phyloP scores from a whole-genome alignment of 495 filamentous ascomycete species.

The Talaromyces proteolyticus region DNA sequence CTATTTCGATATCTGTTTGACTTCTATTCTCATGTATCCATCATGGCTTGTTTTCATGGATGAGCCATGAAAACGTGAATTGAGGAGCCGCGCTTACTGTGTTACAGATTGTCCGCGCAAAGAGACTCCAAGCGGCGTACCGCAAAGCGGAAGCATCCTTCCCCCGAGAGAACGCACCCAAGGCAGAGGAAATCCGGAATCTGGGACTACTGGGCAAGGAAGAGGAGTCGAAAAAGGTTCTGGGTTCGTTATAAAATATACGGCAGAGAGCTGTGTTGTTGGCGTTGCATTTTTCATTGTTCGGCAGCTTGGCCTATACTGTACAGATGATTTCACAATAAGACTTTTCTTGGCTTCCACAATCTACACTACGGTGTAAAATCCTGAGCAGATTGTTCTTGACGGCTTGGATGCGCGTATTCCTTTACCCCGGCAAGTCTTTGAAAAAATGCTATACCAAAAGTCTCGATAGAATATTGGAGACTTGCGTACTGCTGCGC shows the following conservation, averaged over 20 bases:
- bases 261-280: not conserved
- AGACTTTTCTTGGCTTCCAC: no score
- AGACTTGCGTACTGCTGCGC: no score
- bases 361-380: no score
- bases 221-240: conserved; percentile 65
- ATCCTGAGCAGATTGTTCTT: no score
- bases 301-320: not conserved
- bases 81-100: not conserved
- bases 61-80: not conserved
- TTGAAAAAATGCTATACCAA: no score
- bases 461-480: no score
- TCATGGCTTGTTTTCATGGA: not conserved
- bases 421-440: no score
- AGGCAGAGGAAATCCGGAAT: conserved; percentile 73
- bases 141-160: conserved; percentile 71
- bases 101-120: conserved; percentile 66
- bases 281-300: not conserved
- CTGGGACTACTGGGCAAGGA: conserved; percentile 76
- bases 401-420: no score
- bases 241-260: conserved; percentile 22
- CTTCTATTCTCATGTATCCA: not conserved
- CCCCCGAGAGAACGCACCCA: conserved; percentile 68
- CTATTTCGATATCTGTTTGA: not conserved
- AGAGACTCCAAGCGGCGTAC: conserved; percentile 79
- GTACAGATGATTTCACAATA: conserved; percentile 7